Conservation (phyloP, 2,329 filamentous ascomycete species). For the Balansia obtecta region DNA sequence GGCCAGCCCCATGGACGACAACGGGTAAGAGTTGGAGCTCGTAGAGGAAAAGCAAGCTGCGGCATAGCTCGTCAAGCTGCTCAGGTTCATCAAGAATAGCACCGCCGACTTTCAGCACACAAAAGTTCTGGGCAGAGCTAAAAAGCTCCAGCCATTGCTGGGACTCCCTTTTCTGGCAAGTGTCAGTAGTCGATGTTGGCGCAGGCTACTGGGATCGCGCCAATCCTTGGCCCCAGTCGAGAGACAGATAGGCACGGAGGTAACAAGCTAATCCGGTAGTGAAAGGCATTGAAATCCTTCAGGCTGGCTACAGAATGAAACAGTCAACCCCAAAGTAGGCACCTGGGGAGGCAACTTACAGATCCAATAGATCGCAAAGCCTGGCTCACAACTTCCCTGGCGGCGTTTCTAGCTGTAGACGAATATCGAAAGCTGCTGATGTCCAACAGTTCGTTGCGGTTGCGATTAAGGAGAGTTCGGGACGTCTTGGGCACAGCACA, state of each 20-base stretch:
- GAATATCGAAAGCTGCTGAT: background rate
- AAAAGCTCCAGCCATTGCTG: constrained; percentile 98
- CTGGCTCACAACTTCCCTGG: background rate
- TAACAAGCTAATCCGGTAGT: too few species aligned
- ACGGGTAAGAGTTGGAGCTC: constrained; percentile 91
- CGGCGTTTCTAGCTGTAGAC: background rate
- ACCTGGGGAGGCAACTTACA: background rate
- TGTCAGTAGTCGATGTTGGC: constrained; percentile 15
- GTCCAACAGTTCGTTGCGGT: background rate
- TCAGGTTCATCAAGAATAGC: constrained; percentile 42
- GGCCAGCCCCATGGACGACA: constrained; percentile 88
- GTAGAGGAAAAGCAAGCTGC: constrained; percentile 81
- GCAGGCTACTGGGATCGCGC: constrained; percentile 1
- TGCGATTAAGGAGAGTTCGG: constrained; percentile 9
- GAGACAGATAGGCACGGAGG: too few species aligned
- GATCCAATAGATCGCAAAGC: constrained; percentile 1
- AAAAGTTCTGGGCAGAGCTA: constrained; percentile 91
- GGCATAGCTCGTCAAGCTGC: constrained; percentile 82
- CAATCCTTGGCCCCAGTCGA: background rate
- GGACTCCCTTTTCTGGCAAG: constrained; percentile 8
- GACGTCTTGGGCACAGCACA: constrained; percentile 12
- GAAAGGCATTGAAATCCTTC: too few species aligned
- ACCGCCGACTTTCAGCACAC: constrained; percentile 95
- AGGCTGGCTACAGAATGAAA: too few species aligned
- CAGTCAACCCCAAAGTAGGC: background rate